Evolutionary conservation across 176 grass and related monocot species (phyloP).

Genomic region (Pontederia paniculata): DNA sequence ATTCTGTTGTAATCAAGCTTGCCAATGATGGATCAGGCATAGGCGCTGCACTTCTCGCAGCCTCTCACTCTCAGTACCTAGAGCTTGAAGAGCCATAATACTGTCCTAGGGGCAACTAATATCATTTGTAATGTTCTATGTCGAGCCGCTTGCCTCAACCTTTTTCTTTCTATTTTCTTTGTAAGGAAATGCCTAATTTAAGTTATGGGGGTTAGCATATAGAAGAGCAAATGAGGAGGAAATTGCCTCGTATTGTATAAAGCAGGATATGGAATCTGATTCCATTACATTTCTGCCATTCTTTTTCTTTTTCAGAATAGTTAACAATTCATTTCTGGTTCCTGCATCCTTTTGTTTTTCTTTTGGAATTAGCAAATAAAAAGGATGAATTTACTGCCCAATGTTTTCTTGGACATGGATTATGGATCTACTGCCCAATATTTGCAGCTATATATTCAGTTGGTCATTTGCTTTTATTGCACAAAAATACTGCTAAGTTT

Average conservation of each 20-base stretch:
- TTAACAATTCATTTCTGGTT: not conserved
- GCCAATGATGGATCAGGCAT: constrained; percentile 25
- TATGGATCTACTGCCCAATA: no score
- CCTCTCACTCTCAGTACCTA: constrained; percentile 29
- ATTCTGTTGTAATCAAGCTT: constrained; percentile 30
- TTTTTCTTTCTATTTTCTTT: not conserved
- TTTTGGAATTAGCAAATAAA: no score
- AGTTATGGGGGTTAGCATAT: not conserved
- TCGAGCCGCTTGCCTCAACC: not conserved
- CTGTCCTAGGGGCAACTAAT: not conserved
- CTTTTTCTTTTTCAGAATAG: not conserved
- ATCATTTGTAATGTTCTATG: not conserved
- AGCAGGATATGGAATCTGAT: not conserved
- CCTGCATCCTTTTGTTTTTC: no score
- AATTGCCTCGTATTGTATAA: constrained; percentile 18
- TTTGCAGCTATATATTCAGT: no score
- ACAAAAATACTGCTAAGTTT: no score
- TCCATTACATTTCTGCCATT: constrained; percentile 3
- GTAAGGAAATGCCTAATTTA: not conserved
- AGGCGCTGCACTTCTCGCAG: constrained; percentile 28
- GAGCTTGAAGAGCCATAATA: constrained; percentile 10
- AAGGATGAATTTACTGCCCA: no score
- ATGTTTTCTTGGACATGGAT: no score
- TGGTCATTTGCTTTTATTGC: no score
- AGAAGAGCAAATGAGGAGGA: not conserved